Evolutionary conservation across 352 stramenopile genomes (phyloP), one percentile per base, ranked within the genome.

Genomic region (Phytopythium chamaehyphon): DNA sequence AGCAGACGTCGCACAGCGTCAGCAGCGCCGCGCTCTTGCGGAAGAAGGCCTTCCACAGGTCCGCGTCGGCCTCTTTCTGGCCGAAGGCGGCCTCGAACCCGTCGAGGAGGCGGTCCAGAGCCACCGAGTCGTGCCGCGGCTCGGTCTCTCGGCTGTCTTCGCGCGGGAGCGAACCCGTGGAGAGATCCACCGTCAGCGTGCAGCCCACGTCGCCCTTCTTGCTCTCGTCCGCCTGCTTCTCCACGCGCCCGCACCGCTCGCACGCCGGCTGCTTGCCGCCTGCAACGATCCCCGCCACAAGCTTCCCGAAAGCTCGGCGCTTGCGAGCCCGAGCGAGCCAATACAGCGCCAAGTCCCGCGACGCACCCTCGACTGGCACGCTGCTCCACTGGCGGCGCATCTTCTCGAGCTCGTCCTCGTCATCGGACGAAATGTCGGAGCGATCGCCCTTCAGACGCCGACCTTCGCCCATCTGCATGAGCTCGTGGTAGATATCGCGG

Each of bases 11-110:
- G 72, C 95, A 98, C 19, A 96, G 80, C 37, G 96, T 98, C 47
- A 95, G 80, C 64, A 93, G 98, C 44, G 70, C 71, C 12, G 93
- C 96, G 54, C 97, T 84, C 61, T 96, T 93, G 55, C 93, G 80
- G 64, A 98, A 98, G 73, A 95, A 98, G 19, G 96, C 93, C 73
- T 98, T 98, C 96, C 96, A 98, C 5, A 98, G 69, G 60, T 97
- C 88, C 0, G 74, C 58, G 53, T 98, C 88, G 51, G 86, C 76
- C 66, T 98, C 93, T 38, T 79, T 55, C 18, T 78, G 66, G 24
- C 88, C 90, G 57, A 97, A 97, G 42, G 90, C 75, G 12, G 24
- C 62, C 50, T 93, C 81, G 47, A 90, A 93, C 14, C 67, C 79
- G 45, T 82, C 57, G 31, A 93, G 90, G 7, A 93, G 67, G 23